Percentiles rank a stretch among this genome's conserved stretches.
Evolutionary conservation across 257 asterid species (phyloP).

Genomic region (Sherardia arvensis): DNA sequence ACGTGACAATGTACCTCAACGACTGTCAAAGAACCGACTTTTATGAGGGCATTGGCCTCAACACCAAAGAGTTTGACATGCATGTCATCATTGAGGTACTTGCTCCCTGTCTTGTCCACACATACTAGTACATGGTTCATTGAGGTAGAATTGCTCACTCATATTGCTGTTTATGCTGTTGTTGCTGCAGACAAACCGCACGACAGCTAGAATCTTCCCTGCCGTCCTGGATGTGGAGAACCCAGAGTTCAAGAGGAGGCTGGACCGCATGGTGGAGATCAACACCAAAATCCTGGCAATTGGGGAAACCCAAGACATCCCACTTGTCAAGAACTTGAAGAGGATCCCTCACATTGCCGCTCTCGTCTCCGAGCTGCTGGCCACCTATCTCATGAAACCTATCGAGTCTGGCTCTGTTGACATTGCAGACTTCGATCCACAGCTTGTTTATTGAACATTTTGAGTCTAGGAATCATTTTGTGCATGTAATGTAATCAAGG

Average conservation of each 20-base stretch:
- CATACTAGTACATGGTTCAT: too few species aligned
- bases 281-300: constrained; percentile 53
- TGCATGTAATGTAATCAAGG: not conserved
- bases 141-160: too few species aligned
- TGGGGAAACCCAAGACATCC: constrained; percentile 56
- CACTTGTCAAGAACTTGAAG: constrained; percentile 81
- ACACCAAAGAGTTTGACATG: constrained; percentile 94
- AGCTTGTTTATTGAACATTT: constrained; percentile 38
- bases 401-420: constrained; percentile 94
- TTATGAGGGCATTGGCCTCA: constrained; percentile 89
- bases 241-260: constrained; percentile 91
- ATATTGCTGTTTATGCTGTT: not conserved
- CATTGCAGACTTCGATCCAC: constrained; percentile 80
- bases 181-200: constrained; percentile 66
- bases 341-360: constrained; percentile 83
- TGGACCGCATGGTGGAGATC: constrained; percentile 87
- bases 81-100: constrained; percentile 94
- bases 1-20: constrained; percentile 89
- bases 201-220: constrained; percentile 88
- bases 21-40: constrained; percentile 80
- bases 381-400: constrained; percentile 93
- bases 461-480: not conserved
- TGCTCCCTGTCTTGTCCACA: too few species aligned
- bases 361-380: constrained; percentile 70
- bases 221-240: constrained; percentile 93